phyloP scores from a whole-genome alignment of 768 basidiomycete species.

The Thelephora aurantiotincta region DNA sequence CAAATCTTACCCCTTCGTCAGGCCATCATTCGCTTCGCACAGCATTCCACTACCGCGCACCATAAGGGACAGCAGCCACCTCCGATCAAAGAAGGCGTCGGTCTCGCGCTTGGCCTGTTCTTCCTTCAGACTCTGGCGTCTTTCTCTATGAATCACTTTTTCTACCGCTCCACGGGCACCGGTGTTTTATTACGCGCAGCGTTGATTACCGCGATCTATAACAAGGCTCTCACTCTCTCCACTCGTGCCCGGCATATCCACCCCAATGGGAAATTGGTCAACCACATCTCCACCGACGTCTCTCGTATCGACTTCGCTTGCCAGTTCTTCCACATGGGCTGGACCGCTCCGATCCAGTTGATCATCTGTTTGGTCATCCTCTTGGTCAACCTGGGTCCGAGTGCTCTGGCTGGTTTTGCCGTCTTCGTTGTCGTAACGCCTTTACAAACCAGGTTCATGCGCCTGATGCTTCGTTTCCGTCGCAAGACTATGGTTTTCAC shows the following conservation, averaged over 20 bases:
- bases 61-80: conserved; percentile 18
- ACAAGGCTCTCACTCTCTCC: conserved; percentile 60
- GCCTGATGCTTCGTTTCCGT: conserved; percentile 51
- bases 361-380: conserved; percentile 64
- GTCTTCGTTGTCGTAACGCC: conserved; percentile 63
- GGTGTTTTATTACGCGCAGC: conserved; percentile 78
- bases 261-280: conserved; percentile 81
- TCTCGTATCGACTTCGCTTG: conserved; percentile 84
- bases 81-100: conserved; percentile 46
- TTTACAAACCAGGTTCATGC: conserved; percentile 61
- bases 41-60: conserved; percentile 35
- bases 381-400: conserved; percentile 53
- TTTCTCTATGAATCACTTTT: conserved; percentile 67
- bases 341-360: conserved; percentile 69
- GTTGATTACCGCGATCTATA: conserved; percentile 79
- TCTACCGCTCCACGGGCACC: conserved; percentile 57
- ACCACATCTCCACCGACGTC: conserved; percentile 87
- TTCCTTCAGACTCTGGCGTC: conserved; percentile 53
- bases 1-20: conserved; percentile 10
- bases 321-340: conserved; percentile 69
- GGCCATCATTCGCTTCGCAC: conserved; percentile 61
- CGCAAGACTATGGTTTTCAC: conserved; percentile 77
- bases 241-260: conserved; percentile 67
- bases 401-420: conserved; percentile 39
- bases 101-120: conserved; percentile 58